Base-by-base conservation (phyloP, 257 asterid genomes). In the Coffea canephora region DNA sequence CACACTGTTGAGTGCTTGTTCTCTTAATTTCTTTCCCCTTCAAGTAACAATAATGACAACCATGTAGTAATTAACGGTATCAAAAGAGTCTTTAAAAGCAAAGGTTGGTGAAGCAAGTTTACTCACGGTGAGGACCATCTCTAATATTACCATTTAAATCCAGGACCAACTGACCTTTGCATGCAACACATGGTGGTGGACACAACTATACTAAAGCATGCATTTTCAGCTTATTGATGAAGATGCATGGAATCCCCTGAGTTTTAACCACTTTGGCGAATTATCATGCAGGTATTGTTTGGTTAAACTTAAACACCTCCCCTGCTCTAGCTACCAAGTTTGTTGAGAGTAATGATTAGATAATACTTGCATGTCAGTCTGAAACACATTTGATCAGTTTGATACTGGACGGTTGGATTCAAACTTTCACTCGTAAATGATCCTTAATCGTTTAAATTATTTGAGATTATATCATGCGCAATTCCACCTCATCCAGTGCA, bases 181-280 rank as follows among this genome's bases (percentile, higher is more conserved):
- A 77, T 23, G 78, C 2, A 49, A 52, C 80, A 70, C 85, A 81
- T 81, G 84, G 74, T 82, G 62, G 73, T 82, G 70, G 73, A 48
- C 84, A 79, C 62, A 66, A 69, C 27, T 27, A 36, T 59, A 59
- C 57, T 75, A 36, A 31, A 13, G 57, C 65, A 54, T 75, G 57
- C 54, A 50, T 62, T 49, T 64, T 19, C 14, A 55, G 36, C 78
- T 82, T 77, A 52, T 23, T 69, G 76, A 59, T 27, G 64, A 55
- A 61, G 72, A 25, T 62, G 43, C 43, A 39, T 72, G 4, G 19
- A 13, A 11, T 14, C 43, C 62, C 43, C 62, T 18, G 5, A 15
- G 72, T 68, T 36, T 16, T 68, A 36, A 34, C 72, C 36, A 36
- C 72, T 36, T 23, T 15, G 45, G 12, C 5, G 72, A 34, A 68